Percentiles rank a stretch among this genome's conserved stretches.
These are phyloP conservation scores for Nakazawaea laoshanensis DNA, from an alignment of 805 yeast genomes.

Conservation along the genomic window DNA sequence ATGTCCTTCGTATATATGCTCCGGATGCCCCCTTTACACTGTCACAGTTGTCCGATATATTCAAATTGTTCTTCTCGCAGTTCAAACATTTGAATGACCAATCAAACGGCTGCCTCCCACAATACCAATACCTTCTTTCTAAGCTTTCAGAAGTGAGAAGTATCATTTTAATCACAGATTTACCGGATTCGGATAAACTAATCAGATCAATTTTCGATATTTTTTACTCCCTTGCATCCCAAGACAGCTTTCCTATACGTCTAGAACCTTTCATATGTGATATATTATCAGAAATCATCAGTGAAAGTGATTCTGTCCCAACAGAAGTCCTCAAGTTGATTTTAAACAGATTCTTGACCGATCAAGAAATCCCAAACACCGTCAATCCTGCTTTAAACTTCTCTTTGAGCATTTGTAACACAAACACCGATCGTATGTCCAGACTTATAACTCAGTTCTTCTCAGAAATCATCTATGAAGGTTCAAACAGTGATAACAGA, in stretches of 20 bases:
- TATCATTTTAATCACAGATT: slow-evolving; percentile 64
- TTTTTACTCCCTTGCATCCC: slow-evolving; percentile 46
- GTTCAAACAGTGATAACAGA: slow-evolving; percentile 17
- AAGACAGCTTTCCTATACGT: slow-evolving; percentile 33
- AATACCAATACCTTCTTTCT: slow-evolving; percentile 57
- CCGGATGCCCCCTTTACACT: slow-evolving; percentile 87
- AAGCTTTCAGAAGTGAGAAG: slow-evolving; percentile 70
- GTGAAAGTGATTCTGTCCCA: slow-evolving; percentile 64
- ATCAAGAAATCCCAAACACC: slow-evolving; percentile 17
- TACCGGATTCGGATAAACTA: slow-evolving; percentile 51
- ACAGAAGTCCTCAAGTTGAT: slow-evolving; percentile 51
- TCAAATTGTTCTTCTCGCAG: slow-evolving; percentile 57
- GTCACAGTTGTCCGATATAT: slow-evolving; percentile 51
- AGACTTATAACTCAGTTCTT: slow-evolving; percentile 72
- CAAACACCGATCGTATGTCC: slow-evolving; percentile 65
- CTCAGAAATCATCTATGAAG: slow-evolving; percentile 63
- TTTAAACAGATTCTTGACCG: slow-evolving; percentile 49
- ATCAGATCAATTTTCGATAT: slow-evolving; percentile 48
- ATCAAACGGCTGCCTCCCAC: slow-evolving; percentile 52
- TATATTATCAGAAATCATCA: slow-evolving; percentile 64
- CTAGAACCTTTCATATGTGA: slow-evolving; percentile 60
- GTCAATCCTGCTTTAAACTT: slow-evolving; percentile 57
- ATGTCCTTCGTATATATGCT: slow-evolving; percentile 68
- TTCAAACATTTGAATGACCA: slow-evolving; percentile 40
- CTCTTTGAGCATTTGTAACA: slow-evolving; percentile 58